These are phyloP conservation scores for Magnolia kwangsiensis DNA, from an alignment of 164 flowering plant species.

Conservation along the genomic window DNA sequence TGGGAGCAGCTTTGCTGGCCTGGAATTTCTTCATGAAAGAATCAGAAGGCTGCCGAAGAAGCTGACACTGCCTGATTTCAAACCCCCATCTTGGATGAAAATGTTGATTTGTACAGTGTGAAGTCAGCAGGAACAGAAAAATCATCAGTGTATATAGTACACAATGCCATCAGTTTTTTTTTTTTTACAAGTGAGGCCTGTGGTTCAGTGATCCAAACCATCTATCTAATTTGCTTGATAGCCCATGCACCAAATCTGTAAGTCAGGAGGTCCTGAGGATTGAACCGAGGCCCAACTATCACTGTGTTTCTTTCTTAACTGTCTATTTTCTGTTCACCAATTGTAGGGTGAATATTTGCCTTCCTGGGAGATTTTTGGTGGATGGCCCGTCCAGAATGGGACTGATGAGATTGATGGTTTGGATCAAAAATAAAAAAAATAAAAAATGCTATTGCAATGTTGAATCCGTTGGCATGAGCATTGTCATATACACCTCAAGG, in stretches of 20 bases:
- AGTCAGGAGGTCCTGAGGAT: too few species aligned
- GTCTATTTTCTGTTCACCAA: too few species aligned
- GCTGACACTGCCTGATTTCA: slow-evolving; percentile 19
- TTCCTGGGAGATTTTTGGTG: too few species aligned
- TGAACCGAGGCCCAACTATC: too few species aligned
- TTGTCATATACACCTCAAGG: background rate
- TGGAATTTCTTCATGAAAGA: slow-evolving; percentile 62
- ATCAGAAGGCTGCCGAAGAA: slow-evolving; percentile 18
- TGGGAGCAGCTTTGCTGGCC: slow-evolving; percentile 90
- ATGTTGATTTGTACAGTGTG: slow-evolving; percentile 20
- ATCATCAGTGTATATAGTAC: too few species aligned
- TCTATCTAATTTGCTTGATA: too few species aligned
- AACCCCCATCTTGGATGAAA: background rate
- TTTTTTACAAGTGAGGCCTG: background rate
- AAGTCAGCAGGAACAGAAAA: background rate
- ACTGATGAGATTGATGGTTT: too few species aligned
- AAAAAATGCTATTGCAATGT: background rate
- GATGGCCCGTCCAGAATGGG: too few species aligned
- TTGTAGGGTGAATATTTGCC: too few species aligned
- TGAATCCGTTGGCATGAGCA: background rate
- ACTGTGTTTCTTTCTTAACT: too few species aligned
- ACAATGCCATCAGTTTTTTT: background rate
- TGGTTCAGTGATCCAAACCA: background rate
- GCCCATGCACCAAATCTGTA: too few species aligned
- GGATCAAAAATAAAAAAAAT: too few species aligned